These are phyloP conservation scores for Candida insectalens DNA, from an alignment of 805 yeast species.

Conservation along the genomic window DNA sequence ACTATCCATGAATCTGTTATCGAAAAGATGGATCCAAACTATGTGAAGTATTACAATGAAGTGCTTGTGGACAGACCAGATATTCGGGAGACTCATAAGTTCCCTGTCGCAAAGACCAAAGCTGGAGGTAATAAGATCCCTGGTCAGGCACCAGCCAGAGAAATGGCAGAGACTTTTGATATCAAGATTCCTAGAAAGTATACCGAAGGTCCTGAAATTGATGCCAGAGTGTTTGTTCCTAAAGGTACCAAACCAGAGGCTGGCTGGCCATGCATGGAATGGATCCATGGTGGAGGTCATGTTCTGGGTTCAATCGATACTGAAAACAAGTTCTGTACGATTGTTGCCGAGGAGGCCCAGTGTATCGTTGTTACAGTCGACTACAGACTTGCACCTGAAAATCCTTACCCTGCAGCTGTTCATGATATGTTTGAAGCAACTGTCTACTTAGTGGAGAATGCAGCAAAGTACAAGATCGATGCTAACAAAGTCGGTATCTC, in stretches of 20 bases:
- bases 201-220: conserved; percentile 14
- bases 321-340: conserved; percentile 32
- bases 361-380: conserved; percentile 33
- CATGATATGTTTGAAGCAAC: conserved; percentile 33
- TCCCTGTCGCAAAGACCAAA: conserved; percentile 14
- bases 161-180: conserved; percentile 12
- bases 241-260: conserved; percentile 13
- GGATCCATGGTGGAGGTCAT: conserved; percentile 28
- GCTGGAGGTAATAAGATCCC: conserved; percentile 17
- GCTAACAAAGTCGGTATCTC: conserved; percentile 28
- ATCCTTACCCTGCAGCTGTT: conserved; percentile 37
- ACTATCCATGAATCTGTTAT: conserved; percentile 15
- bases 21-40: conserved; percentile 14
- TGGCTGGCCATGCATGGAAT: conserved; percentile 22
- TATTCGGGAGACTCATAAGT: conserved; percentile 14
- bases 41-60: conserved; percentile 15
- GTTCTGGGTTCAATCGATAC: conserved; percentile 24
- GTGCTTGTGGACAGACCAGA: conserved; percentile 13
- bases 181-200: conserved; percentile 19
- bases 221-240: conserved; percentile 22
- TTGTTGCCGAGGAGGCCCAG: conserved; percentile 26
- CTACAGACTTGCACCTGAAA: conserved; percentile 41
- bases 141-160: conserved; percentile 19
- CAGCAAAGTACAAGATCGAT: conserved; percentile 20
- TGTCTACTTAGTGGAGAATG: conserved; percentile 20